These are phyloP conservation scores for Sechiopsis laciniata DNA, from an alignment of 306 rosid genomes.

Conservation along the genomic window DNA sequence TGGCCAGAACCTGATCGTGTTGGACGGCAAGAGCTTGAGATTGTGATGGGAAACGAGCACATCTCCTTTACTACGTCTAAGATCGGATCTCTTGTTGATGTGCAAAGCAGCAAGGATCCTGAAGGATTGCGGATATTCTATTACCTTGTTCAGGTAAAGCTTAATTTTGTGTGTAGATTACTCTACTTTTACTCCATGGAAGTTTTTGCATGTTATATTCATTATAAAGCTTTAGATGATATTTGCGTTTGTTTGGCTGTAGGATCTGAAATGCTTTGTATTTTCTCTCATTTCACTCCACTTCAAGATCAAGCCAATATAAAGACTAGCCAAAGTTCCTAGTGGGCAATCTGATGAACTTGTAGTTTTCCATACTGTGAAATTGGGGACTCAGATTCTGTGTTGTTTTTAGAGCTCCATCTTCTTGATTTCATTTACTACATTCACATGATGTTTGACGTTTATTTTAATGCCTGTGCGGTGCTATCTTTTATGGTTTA, in stretches of 20 bases:
- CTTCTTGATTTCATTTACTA: neutral
- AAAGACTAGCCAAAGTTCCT: conserved; percentile 20
- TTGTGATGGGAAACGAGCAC: conserved; percentile 97
- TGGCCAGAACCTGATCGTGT: conserved; percentile 98
- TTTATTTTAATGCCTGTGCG: too few species aligned
- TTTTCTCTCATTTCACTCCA: conserved; percentile 92
- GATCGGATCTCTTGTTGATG: conserved; percentile 94
- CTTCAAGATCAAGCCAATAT: conserved; percentile 96
- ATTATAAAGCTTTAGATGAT: neutral
- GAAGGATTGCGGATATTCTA: conserved; percentile 99
- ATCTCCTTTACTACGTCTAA: conserved; percentile 94
- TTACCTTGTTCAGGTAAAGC: conserved; percentile 20
- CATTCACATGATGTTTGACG: neutral
- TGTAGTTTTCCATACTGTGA: neutral
- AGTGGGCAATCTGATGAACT: neutral
- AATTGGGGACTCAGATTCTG: neutral
- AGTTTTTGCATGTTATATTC: neutral
- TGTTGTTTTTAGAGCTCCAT: neutral
- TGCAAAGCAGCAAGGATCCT: conserved; percentile 95
- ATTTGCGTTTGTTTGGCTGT: conserved; percentile 32
- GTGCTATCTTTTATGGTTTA: neutral
- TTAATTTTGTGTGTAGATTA: too few species aligned
- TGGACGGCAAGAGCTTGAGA: conserved; percentile 94
- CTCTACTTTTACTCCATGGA: too few species aligned
- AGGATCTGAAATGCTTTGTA: conserved; percentile 95